Base-by-base conservation (phyloP, 208 protist species). In the Leishmania major region DNA sequence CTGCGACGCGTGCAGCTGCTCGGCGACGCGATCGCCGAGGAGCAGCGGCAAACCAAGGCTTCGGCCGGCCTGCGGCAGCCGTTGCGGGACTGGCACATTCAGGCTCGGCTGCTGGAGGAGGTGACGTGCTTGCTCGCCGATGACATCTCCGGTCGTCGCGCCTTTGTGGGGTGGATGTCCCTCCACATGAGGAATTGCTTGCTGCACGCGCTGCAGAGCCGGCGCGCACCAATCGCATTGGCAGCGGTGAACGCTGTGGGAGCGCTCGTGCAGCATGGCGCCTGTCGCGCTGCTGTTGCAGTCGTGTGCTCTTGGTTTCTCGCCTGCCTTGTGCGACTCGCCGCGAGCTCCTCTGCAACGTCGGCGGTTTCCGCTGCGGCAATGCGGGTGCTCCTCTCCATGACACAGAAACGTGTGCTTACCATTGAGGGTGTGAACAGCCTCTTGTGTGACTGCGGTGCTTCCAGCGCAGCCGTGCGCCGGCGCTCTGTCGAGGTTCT, bases 271-370 rank as follows among this genome's bases (percentile, higher is more conserved):
- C 31, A 59, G 13, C 62, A 37, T 53, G 71, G 57, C 35, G 53
- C 55, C 19, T 62, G 37, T 57, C 84, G 84, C 43, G 31, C 35
- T 28, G 67, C 71, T 28, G 66, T 70, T 19, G 78, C 84, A 2
- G 75, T 67, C 7, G 51, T 88, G 37, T 87, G 87, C 70, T 83
- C 78, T 74, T 94, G 91, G 91, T 93, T 94, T 81, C 74, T 95
- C 11, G 49, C 84, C 3, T 75, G 86, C 4, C 71, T 95, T 11
- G 49, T 93, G 35, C 55, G 75, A 19, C n/a, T 87, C 19, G 91
- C 92, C 17, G 78, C 81, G 3, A 87, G 84, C 49, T 84, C 85
- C 22, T 87, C 81, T 8, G 67, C 40, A 2, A 67, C 80, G 5
- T 84, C 82, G 19, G 55, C 15, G 47, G 77, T 90, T 13, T 76